Conservation (phyloP, 441 rosid genomes). For the Omphalea diandra region DNA sequence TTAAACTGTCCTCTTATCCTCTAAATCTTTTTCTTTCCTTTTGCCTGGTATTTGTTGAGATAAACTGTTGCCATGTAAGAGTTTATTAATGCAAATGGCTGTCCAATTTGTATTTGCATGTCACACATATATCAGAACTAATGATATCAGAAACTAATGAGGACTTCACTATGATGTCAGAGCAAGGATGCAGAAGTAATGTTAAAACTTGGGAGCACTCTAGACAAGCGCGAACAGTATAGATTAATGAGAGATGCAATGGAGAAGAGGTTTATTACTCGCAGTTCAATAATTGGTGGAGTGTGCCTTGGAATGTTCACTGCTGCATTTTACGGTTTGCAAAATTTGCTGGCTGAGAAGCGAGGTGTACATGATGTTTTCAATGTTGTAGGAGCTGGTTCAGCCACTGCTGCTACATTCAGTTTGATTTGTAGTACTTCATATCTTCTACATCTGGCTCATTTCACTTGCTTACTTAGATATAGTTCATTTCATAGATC, state of each 20-base stretch:
- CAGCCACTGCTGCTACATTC: constrained; percentile 91
- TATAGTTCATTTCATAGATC: background rate
- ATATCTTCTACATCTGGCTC: background rate
- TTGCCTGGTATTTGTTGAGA: background rate
- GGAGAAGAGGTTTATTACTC: constrained; percentile 86
- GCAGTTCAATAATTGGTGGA: constrained; percentile 89
- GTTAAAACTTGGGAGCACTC: constrained; percentile 95
- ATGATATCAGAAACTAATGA: background rate
- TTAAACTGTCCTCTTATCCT: background rate
- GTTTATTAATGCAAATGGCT: background rate
- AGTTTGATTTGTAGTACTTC: constrained; percentile 64
- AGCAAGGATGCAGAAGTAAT: constrained; percentile 96
- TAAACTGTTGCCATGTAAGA: background rate
- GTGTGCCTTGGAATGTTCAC: constrained; percentile 92
- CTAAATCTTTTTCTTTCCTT: background rate
- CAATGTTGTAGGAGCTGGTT: constrained; percentile 90
- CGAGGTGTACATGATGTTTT: constrained; percentile 77
- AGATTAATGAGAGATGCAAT: constrained; percentile 71
- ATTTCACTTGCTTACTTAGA: background rate
- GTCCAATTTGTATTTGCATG: background rate
- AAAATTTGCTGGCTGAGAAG: constrained; percentile 74
- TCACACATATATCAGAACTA: no score
- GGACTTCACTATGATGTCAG: constrained; percentile 38
- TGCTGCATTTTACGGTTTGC: constrained; percentile 74
- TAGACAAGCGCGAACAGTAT: constrained; percentile 85